phyloP scores from a whole-genome alignment of 441 rosid species.

The Daphne laureola region DNA sequence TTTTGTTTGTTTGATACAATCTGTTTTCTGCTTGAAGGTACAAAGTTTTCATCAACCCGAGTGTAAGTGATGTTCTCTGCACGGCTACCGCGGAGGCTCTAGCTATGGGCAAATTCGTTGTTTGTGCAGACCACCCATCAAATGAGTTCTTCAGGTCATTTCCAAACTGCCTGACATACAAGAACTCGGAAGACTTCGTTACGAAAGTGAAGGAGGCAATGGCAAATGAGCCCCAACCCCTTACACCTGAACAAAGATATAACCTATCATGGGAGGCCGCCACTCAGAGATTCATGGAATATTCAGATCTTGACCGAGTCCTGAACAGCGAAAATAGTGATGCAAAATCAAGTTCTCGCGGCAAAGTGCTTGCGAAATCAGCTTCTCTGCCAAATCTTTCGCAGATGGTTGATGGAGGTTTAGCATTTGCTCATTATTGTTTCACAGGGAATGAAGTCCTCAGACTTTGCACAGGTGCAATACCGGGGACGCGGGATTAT shows the following conservation, averaged over 20 bases:
- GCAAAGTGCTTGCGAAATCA: slow-evolving; percentile 34
- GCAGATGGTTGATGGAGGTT: slow-evolving; percentile 67
- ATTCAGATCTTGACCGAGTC: slow-evolving; percentile 66
- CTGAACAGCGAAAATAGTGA: slow-evolving; percentile 24
- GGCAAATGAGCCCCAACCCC: slow-evolving; percentile 76
- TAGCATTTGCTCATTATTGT: slow-evolving; percentile 86
- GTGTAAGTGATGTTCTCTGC: slow-evolving; percentile 93
- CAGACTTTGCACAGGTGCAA: slow-evolving; percentile 73
- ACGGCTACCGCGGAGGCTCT: slow-evolving; percentile 99
- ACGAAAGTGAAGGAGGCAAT: slow-evolving; percentile 80
- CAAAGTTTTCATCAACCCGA: slow-evolving; percentile 96
- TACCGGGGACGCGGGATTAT: slow-evolving; percentile 73
- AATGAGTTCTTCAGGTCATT: slow-evolving; percentile 93
- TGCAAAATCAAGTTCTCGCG: slow-evolving; percentile 15
- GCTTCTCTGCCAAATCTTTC: slow-evolving; percentile 49
- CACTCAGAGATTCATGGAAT: slow-evolving; percentile 79
- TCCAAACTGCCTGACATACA: slow-evolving; percentile 91
- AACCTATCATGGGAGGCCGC: slow-evolving; percentile 97
- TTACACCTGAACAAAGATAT: slow-evolving; percentile 71
- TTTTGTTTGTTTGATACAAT: not conserved
- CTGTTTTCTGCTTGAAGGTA: slow-evolving; percentile 50
- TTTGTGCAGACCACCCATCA: slow-evolving; percentile 96
- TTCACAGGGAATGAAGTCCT: slow-evolving; percentile 85
- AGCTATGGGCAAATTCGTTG: slow-evolving; percentile 95
- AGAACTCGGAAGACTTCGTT: slow-evolving; percentile 75